A percentile compares a stretch with the other conserved stretches of the same genome.
Conservation (phyloP, 1,139 yeast genomes). For the Zygoascus meyerae region DNA sequence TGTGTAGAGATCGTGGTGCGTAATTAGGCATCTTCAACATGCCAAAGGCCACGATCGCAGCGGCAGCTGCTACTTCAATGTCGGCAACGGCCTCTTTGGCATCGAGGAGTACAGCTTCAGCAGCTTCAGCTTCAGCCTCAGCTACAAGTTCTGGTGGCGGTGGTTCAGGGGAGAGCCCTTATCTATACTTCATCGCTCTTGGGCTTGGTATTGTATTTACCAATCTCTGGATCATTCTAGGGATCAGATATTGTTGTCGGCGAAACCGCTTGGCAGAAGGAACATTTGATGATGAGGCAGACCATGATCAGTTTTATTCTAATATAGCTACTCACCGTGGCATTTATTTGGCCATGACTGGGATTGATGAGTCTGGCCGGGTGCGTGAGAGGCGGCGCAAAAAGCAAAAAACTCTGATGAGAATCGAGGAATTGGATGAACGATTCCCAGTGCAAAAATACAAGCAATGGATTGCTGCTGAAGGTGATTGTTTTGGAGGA, state of each 20-base stretch:
- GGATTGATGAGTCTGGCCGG: slow-evolving; percentile 15
- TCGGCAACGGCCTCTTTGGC: not conserved
- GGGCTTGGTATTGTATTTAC: slow-evolving; percentile 37
- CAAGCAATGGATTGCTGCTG: slow-evolving; percentile 28
- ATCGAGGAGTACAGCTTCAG: not conserved
- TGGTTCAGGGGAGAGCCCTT: slow-evolving; percentile 23
- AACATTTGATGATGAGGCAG: slow-evolving; percentile 15
- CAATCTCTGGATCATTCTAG: slow-evolving; percentile 35
- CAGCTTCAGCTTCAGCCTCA: not conserved
- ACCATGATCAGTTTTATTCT: not conserved
- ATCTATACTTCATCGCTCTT: slow-evolving; percentile 36
- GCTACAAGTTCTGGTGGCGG: not conserved
- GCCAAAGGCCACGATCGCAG: not conserved
- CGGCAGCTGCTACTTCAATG: not conserved
- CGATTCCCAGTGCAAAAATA: slow-evolving; percentile 63
- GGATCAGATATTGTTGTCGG: slow-evolving; percentile 34
- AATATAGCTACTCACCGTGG: not conserved
- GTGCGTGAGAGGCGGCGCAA: slow-evolving; percentile 16
- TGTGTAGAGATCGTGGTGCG: no score
- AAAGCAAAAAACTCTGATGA: slow-evolving; percentile 33
- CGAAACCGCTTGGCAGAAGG: slow-evolving; percentile 16
- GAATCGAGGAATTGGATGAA: slow-evolving; percentile 56
- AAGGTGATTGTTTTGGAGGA: slow-evolving; percentile 25
- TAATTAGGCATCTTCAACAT: no score
- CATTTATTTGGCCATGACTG: slow-evolving; percentile 7